These are phyloP conservation scores for Warburgia ugandensis DNA, from an alignment of 164 flowering plant genomes.

Conservation along the genomic window DNA sequence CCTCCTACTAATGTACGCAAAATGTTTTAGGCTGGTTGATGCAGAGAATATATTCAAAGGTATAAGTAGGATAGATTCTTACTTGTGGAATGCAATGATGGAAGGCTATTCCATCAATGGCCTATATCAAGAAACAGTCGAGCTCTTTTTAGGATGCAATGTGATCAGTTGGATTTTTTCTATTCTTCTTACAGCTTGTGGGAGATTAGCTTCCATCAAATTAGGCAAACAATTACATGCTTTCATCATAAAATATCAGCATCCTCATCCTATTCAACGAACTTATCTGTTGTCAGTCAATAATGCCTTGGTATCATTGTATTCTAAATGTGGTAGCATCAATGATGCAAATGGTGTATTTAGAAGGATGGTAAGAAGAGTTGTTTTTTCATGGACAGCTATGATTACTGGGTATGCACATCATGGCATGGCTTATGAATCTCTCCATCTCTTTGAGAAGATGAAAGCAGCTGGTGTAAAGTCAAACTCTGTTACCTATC, in stretches of 20 bases:
- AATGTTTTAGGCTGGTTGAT: slow-evolving; percentile 10
- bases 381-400: slow-evolving; percentile 43
- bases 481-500: too few species aligned
- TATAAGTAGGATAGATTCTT: slow-evolving; percentile 20
- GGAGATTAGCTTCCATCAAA: slow-evolving; percentile 20
- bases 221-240: slow-evolving; percentile 28
- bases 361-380: slow-evolving; percentile 18
- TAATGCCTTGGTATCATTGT: slow-evolving; percentile 31
- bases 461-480: too few species aligned
- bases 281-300: slow-evolving; percentile 14
- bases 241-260: slow-evolving; percentile 10
- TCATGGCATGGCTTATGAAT: slow-evolving; percentile 2
- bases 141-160: slow-evolving; percentile 17
- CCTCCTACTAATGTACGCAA: slow-evolving; percentile 26
- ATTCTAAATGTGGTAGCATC: slow-evolving; percentile 33
- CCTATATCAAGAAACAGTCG: slow-evolving; percentile 6
- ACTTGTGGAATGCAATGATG: slow-evolving; percentile 34
- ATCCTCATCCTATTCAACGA: neutral
- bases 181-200: slow-evolving; percentile 25
- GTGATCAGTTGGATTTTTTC: slow-evolving; percentile 25
- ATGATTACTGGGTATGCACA: slow-evolving; percentile 43
- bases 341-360: slow-evolving; percentile 22
- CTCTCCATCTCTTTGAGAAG: too few species aligned
- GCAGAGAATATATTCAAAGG: slow-evolving; percentile 22
- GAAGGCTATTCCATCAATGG: slow-evolving; percentile 29